Evolutionary conservation across 352 stramenopile genomes (phyloP).

Genomic region (Pythium apleroticum): DNA sequence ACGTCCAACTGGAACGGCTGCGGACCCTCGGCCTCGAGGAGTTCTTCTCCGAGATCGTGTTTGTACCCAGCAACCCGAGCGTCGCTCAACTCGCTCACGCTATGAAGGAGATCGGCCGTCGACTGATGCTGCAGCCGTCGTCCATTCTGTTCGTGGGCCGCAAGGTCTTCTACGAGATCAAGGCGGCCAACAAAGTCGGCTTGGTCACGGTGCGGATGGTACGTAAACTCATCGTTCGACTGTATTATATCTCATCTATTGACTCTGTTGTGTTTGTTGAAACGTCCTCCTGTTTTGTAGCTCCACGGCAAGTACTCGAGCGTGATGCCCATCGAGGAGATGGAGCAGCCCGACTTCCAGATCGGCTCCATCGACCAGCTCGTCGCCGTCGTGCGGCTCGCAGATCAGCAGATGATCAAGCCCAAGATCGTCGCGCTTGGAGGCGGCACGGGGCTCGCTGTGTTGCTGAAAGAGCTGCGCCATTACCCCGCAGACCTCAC

Average conservation of each 20-base stretch:
- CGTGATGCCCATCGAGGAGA: slow-evolving; percentile 83
- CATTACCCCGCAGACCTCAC: slow-evolving; percentile 85
- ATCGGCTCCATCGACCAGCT: slow-evolving; percentile 81
- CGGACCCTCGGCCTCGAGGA: slow-evolving; percentile 62
- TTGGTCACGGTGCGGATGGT: slow-evolving; percentile 82
- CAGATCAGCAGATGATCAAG: slow-evolving; percentile 74
- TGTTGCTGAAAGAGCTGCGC: slow-evolving; percentile 82
- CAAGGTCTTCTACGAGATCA: slow-evolving; percentile 88
- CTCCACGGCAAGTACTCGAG: slow-evolving; percentile 82
- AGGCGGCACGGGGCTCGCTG: slow-evolving; percentile 75
- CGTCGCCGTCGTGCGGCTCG: slow-evolving; percentile 67
- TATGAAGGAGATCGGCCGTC: slow-evolving; percentile 69
- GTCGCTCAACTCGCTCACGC: slow-evolving; percentile 59
- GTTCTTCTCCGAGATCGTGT: slow-evolving; percentile 63
- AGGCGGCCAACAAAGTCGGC: slow-evolving; percentile 75
- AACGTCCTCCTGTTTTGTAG: slow-evolving; percentile 39
- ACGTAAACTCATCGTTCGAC: slow-evolving; percentile 7
- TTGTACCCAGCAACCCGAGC: slow-evolving; percentile 68
- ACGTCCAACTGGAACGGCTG: slow-evolving; percentile 74
- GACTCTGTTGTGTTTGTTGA: slow-evolving; percentile 9
- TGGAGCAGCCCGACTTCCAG: slow-evolving; percentile 81
- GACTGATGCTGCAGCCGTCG: slow-evolving; percentile 65
- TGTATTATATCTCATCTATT: slow-evolving; percentile 16
- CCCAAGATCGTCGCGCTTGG: slow-evolving; percentile 86
- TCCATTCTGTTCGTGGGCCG: slow-evolving; percentile 81